Conservation (phyloP, 1,139 yeast species). For the Blastobotrys niveus region DNA sequence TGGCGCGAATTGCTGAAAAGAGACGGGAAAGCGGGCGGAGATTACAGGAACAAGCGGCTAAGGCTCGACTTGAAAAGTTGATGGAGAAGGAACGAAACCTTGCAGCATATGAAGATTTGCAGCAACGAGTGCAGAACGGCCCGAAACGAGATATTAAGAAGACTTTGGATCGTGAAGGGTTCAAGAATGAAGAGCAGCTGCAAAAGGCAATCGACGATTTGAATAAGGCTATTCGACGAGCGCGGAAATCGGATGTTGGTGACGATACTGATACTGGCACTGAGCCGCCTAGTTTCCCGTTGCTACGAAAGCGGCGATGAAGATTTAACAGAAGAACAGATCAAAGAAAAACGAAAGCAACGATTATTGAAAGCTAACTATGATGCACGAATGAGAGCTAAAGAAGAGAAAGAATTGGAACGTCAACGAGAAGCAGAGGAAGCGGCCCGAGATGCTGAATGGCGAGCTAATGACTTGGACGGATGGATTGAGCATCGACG, state of each 20-base stretch:
- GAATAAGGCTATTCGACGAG: conserved; percentile 63
- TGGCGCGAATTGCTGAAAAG: conserved; percentile 69
- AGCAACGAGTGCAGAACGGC: conserved; percentile 45
- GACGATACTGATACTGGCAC: conserved; percentile 45
- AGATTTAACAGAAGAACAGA: conserved; percentile 68
- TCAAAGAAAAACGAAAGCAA: conserved; percentile 84
- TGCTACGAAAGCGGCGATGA: conserved; percentile 77
- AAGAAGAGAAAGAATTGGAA: conserved; percentile 69
- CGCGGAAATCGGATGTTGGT: conserved; percentile 61
- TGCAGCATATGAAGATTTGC: conserved; percentile 59
- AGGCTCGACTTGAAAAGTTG: conserved; percentile 71
- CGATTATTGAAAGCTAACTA: conserved; percentile 74
- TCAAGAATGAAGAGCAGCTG: conserved; percentile 67
- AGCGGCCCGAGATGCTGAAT: conserved; percentile 55
- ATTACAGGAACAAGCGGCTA: conserved; percentile 89
- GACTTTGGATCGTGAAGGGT: conserved; percentile 65
- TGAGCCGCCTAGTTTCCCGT: conserved; percentile 63
- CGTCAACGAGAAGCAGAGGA: conserved; percentile 42
- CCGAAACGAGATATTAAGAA: conserved; percentile 44
- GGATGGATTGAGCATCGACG: conserved; percentile 79
- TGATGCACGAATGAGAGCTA: conserved; percentile 82
- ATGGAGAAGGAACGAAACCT: conserved; percentile 76
- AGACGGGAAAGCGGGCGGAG: conserved; percentile 82
- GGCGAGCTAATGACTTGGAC: conserved; percentile 68
- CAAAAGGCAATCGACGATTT: conserved; percentile 60